phyloP scores from a whole-genome alignment of 495 filamentous ascomycete species.

The Aspergillus saccharolyticus region DNA sequence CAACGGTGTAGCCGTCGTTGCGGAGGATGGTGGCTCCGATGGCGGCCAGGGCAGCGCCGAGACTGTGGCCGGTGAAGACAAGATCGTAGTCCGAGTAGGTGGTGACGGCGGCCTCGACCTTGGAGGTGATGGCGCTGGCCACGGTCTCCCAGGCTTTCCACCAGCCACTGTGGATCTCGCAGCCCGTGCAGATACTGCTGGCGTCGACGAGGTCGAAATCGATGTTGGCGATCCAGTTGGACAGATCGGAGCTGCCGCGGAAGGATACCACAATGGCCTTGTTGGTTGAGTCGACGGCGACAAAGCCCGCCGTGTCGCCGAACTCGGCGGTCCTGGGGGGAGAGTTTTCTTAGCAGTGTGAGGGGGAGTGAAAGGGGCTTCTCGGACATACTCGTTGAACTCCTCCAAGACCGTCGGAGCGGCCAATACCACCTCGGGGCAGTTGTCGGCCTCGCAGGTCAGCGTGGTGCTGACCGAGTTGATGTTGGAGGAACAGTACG shows the following conservation, averaged over 20 bases:
- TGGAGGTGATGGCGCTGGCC: conserved; percentile 28
- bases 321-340: conserved; percentile 39
- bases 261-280: conserved; percentile 57
- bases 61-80: conserved; percentile 56
- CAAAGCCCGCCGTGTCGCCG: conserved; percentile 59
- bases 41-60: conserved; percentile 57
- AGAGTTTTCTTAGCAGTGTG: too few species aligned
- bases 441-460: conserved; percentile 49
- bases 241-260: conserved; percentile 52
- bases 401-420: conserved; percentile 46
- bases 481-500: conserved; percentile 55
- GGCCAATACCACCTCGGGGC: conserved; percentile 50
- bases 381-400: conserved; percentile 52
- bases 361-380: too few species aligned
- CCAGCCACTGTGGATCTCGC: conserved; percentile 48
- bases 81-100: conserved; percentile 47
- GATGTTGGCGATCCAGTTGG: conserved; percentile 59
- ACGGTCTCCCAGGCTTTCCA: conserved; percentile 44
- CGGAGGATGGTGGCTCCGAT: conserved; percentile 53
- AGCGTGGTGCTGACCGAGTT: conserved; percentile 35
- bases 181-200: conserved; percentile 40
- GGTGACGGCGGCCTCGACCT: conserved; percentile 24
- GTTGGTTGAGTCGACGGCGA: conserved; percentile 56
- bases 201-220: conserved; percentile 27
- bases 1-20: conserved; percentile 30